Conservation (phyloP, 768 basidiomycete genomes). For the Xerocomellus dryophilus region DNA sequence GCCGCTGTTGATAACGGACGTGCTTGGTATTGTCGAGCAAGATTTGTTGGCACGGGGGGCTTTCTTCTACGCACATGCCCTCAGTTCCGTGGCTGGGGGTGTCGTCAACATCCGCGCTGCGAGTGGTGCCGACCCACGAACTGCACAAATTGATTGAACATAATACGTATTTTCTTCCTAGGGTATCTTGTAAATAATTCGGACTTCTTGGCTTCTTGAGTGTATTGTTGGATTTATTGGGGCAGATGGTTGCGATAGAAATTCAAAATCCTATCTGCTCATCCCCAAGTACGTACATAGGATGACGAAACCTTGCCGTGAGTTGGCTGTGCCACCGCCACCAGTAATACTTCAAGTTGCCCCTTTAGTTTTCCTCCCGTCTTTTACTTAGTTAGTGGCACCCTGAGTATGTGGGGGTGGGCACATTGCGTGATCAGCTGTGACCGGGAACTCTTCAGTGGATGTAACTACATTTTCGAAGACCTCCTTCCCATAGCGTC, state of each 20-base stretch:
- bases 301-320: too few species aligned
- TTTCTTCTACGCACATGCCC: constrained; percentile 43
- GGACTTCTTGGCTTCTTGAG: not conserved
- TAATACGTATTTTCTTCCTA: not conserved
- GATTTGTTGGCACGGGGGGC: constrained; percentile 35
- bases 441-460: not conserved
- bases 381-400: too few species aligned
- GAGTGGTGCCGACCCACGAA: constrained; percentile 39
- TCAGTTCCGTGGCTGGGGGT: constrained; percentile 43
- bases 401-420: too few species aligned
- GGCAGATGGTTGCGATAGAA: not conserved
- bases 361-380: too few species aligned
- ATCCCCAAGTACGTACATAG: too few species aligned
- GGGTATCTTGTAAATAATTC: not conserved
- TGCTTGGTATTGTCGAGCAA: constrained; percentile 44
- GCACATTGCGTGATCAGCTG: not conserved
- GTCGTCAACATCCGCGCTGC: constrained; percentile 42
- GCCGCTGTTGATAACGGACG: constrained; percentile 42
- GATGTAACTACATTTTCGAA: too few species aligned
- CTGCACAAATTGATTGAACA: constrained; percentile 35
- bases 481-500: too few species aligned
- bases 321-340: too few species aligned
- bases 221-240: not conserved
- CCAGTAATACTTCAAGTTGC: too few species aligned
- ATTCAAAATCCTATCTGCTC: too few species aligned